Base-by-base conservation (phyloP, 345 rosid genomes). In the Salix koriyanagi region DNA sequence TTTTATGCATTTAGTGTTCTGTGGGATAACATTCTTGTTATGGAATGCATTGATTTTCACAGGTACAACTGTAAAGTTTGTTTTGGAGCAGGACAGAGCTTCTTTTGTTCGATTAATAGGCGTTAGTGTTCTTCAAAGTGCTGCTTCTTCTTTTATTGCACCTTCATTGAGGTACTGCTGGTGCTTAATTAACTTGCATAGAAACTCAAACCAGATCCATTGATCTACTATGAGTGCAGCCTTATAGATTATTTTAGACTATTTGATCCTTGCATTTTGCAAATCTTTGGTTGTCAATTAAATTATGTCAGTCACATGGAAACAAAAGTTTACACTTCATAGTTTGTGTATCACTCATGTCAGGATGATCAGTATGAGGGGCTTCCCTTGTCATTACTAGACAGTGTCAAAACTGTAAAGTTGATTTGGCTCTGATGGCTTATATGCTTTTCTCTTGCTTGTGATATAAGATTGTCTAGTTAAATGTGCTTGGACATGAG, bases 11-110 rank as follows among this genome's bases (percentile, higher is more conserved):
- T 42, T 65, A 42, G 23, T 72, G 37, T 58, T 72, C 61, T 77
- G 36, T 70, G 60, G 75, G 65, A 8, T 78, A 36, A 48, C 62
- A 58, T 75, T 77, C 15, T 60, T 72, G 41, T 71, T 65, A 73
- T 61, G 67, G 36, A 81, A 68, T 76, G 62, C 65, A 41, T 80
- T 39, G 74, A 54, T 52, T 79, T 75, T 82, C 72, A 41, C 87
- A 96, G 99, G 99, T 67, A 96, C 96, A 76, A 96, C 99, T 72
- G 95, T 96, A 79, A 94, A 91, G 90, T 86, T 82, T 86, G 99
- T 96, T 73, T 74, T 96, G 90, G 97, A 96, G 90, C 99, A 96
- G 86, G 91, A 96, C 84, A 96, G 90, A 88, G 80, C 88, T 74
- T 81, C 97, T 75, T 96, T 96, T 86, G 76, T 84, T 82, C 88